Base-by-base conservation (phyloP, 768 basidiomycete genomes). In the Fibroporia radiculosa region DNA sequence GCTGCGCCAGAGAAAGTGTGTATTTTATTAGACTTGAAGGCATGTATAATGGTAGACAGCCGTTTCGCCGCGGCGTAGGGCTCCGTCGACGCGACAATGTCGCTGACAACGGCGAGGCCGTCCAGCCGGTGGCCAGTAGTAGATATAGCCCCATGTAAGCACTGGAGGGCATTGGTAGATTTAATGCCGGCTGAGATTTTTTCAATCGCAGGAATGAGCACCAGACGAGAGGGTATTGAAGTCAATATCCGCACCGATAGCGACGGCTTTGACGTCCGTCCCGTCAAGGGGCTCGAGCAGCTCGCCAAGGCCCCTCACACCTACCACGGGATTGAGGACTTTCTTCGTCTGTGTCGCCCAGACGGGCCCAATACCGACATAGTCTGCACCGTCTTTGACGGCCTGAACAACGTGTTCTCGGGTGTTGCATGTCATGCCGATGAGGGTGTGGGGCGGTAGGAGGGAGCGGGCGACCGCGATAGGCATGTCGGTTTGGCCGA, bases 141-240 rank as follows among this genome's bases (percentile, higher is more conserved):
- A 0, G 85, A 80, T 7, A 80, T 74, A 1, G 77, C 72, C 6
- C 84, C 86, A 51, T 90, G 78, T 6, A 96, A 59, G 3, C 84
- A 82, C 39, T 85, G 77, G 42, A 87, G 68, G 20, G 88, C 64
- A 56, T 93, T 97, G 0, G 68, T 70, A 1, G 77, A 73, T 51
- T 90, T 93, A 58, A 96, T 87, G 0, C 93, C 93, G 37, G 91
- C 93, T 93, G 40, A 42, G 37, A n/a, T n/a, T n/a, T n/a, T n/a
- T n/a, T 16, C 44, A 44, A 28, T 18, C 10, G 19, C 2, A 40
- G 36, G 11, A 37, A 28, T 36, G 18, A 43, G n/a, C 35, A 22
- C 32, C 1, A 8, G 12, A 20, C 24, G 10, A 6, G 16, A 25
- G 5, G 20, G 19, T 26, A 12, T 26, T 12, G 32, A 13, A 33